Conservation (phyloP, 139 green algal species). For the Micromonas commoda region DNA sequence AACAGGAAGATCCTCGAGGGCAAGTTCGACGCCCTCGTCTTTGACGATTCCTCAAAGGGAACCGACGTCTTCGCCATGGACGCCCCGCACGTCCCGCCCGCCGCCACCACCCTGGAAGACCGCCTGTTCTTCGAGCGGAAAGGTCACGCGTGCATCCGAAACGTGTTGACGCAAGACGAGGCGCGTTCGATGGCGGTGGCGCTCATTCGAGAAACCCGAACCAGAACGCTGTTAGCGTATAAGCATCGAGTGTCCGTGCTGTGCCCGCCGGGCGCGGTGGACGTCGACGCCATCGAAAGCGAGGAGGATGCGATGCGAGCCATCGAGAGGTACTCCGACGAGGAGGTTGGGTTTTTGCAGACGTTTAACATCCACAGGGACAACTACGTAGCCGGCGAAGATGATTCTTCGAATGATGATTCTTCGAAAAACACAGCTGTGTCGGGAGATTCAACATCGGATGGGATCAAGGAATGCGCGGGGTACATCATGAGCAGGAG, state of each 20-base stretch:
- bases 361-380: slow-evolving; percentile 55
- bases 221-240: neutral
- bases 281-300: neutral
- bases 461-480: slow-evolving; percentile 11
- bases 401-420: neutral
- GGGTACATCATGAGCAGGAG: slow-evolving; percentile 3
- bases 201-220: neutral
- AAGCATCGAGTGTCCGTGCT: slow-evolving; percentile 16
- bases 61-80: neutral
- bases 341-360: slow-evolving; percentile 54
- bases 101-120: slow-evolving; percentile 1
- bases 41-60: neutral
- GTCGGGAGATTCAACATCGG: too few relatives aligned
- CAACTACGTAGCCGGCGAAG: neutral
- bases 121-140: slow-evolving; percentile 8
- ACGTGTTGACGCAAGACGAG: neutral
- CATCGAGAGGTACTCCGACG: neutral
- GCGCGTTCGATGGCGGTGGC: neutral
- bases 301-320: neutral
- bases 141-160: slow-evolving; percentile 11
- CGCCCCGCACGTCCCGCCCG: neutral
- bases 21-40: neutral
- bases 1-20: too few relatives aligned
- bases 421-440: too few relatives aligned
- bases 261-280: neutral